Evolutionary conservation across 2,329 filamentous ascomycete genomes (phyloP).

Genomic region (Penicillium sp.): DNA sequence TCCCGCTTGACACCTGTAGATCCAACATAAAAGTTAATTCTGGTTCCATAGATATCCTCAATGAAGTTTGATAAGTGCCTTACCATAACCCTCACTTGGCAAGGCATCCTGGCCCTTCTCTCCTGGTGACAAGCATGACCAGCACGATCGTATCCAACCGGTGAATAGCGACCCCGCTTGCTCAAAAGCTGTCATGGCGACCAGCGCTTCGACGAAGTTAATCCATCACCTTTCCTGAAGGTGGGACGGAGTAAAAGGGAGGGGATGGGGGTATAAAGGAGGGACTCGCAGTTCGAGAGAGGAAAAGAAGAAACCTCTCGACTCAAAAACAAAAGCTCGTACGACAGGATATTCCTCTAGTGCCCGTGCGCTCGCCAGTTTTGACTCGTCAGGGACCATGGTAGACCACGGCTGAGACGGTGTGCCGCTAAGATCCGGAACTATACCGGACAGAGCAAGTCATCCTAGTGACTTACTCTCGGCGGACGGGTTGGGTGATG

Average conservation of each 20-base stretch:
- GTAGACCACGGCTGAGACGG: slow-evolving; percentile 1
- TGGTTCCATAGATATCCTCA: background rate
- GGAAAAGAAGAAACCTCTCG: slow-evolving; percentile 2
- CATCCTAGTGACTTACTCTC: slow-evolving; percentile 5
- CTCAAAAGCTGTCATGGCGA: slow-evolving; percentile 38
- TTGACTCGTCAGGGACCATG: slow-evolving; percentile 5
- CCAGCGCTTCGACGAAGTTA: slow-evolving; percentile 30
- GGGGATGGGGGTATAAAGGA: slow-evolving; percentile 9
- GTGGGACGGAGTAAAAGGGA: slow-evolving; percentile 9
- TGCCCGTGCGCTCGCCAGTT: background rate
- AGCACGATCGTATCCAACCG: slow-evolving; percentile 43
- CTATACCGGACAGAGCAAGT: slow-evolving; percentile 17
- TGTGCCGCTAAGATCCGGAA: slow-evolving; percentile 2
- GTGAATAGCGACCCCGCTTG: slow-evolving; percentile 42
- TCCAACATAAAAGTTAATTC: background rate
- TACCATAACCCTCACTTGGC: slow-evolving; percentile 9
- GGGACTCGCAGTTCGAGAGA: slow-evolving; percentile 2
- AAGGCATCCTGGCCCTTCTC: slow-evolving; percentile 24
- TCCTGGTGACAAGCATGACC: slow-evolving; percentile 34
- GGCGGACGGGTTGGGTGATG: slow-evolving; percentile 4
- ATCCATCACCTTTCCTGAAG: slow-evolving; percentile 29
- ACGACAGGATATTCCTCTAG: slow-evolving; percentile 1
- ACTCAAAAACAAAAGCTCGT: slow-evolving; percentile 7
- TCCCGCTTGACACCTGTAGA: slow-evolving; percentile 41
- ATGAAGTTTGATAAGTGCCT: background rate